phyloP scores from a whole-genome alignment of 2,329 filamentous ascomycete species.

The Colletotrichum costaricense region DNA sequence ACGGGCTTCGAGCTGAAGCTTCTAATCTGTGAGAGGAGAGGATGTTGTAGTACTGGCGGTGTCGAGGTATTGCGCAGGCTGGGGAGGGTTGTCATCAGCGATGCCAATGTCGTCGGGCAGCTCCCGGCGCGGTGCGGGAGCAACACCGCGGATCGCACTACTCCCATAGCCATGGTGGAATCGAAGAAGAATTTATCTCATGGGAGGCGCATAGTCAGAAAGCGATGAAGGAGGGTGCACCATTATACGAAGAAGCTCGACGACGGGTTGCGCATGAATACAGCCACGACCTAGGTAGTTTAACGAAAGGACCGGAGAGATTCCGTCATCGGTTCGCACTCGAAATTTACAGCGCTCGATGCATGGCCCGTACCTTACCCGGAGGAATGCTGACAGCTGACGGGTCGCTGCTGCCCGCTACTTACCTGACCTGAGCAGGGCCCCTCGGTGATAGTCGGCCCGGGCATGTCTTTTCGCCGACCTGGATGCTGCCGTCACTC shows the following conservation, averaged over 20 bases:
- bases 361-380: background rate
- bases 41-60: constrained; percentile 18
- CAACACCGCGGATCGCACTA: constrained; percentile 59
- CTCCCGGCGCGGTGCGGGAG: constrained; percentile 57
- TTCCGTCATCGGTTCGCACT: constrained; percentile 29
- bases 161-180: constrained; percentile 49
- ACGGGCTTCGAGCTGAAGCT: constrained; percentile 2
- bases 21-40: constrained; percentile 21
- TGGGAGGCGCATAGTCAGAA: constrained; percentile 32
- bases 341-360: constrained; percentile 25
- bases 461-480: constrained; percentile 15
- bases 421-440: background rate
- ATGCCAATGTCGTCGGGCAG: constrained; percentile 36
- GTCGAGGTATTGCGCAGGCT: constrained; percentile 31
- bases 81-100: constrained; percentile 33
- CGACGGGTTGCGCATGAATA: constrained; percentile 14
- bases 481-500: background rate
- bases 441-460: constrained; percentile 31
- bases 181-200: constrained; percentile 24
- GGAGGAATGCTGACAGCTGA: background rate
- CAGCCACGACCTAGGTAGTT: background rate
- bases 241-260: constrained; percentile 25
- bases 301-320: background rate
- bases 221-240: constrained; percentile 11
- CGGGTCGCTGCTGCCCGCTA: constrained; percentile 7